These are phyloP conservation scores for Mycothermus thermophilus DNA, from an alignment of 495 filamentous ascomycete genomes.

Conservation along the genomic window DNA sequence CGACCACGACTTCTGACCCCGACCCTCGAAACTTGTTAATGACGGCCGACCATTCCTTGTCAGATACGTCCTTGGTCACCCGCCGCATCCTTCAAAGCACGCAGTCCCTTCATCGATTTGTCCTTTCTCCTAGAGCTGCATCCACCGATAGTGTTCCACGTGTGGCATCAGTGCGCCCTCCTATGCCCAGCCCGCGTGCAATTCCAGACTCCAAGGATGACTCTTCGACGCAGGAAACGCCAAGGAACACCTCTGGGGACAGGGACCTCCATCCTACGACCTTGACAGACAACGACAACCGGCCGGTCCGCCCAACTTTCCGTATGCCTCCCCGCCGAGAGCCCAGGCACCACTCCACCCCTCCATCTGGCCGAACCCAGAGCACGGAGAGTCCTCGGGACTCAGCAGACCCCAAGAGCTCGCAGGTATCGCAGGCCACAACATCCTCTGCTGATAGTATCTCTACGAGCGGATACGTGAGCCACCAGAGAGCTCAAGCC, in stretches of 20 bases:
- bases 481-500: conserved; percentile 15
- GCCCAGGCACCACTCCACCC: conserved; percentile 18
- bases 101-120: conserved; percentile 1
- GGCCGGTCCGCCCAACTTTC: background rate
- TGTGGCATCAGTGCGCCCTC: conserved; percentile 5
- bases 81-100: conserved; percentile 2
- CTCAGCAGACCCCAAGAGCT: conserved; percentile 3
- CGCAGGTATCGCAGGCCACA: conserved; percentile 7
- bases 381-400: conserved; percentile 15
- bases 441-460: background rate
- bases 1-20: conserved; percentile 12
- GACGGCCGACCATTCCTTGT: conserved; percentile 18
- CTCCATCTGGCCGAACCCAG: conserved; percentile 10
- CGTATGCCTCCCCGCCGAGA: no score
- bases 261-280: background rate
- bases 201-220: background rate
- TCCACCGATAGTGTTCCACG: conserved; percentile 14
- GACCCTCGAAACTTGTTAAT: conserved; percentile 4
- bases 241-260: no score
- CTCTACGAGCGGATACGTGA: conserved; percentile 14
- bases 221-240: no score
- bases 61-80: conserved; percentile 16
- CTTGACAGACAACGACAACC: background rate
- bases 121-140: conserved; percentile 5
- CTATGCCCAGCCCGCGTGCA: no score